Evolutionary conservation across 371 early-diverging fungal genomes (phyloP).

Genomic region (Apophysomyces variabilis): DNA sequence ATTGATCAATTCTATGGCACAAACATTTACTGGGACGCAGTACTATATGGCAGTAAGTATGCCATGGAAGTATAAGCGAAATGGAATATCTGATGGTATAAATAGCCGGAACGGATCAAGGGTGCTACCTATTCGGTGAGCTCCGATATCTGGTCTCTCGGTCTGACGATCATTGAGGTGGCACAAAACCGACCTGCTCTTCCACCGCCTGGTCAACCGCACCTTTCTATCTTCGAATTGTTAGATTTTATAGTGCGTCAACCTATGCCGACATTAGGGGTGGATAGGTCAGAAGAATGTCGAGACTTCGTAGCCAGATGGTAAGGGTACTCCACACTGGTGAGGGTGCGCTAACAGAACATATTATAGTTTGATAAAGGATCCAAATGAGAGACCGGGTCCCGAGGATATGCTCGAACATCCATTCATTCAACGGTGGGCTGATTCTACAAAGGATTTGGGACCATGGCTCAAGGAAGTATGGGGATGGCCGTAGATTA

Average conservation of each 20-base stretch:
- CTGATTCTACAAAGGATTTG: constrained; percentile 40
- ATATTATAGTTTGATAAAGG: constrained; percentile 66
- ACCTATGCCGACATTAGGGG: constrained; percentile 81
- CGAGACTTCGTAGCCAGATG: constrained; percentile 81
- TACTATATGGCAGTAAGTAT: constrained; percentile 92
- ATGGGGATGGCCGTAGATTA: constrained; percentile 49
- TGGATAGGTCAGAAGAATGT: constrained; percentile 67
- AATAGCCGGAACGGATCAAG: constrained; percentile 94
- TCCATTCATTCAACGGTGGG: constrained; percentile 57
- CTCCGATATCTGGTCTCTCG: constrained; percentile 96
- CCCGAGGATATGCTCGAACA: constrained; percentile 73
- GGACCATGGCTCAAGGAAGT: constrained; percentile 58
- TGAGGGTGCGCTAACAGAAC: constrained; percentile 10
- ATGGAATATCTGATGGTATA: constrained; percentile 15
- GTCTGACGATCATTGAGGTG: constrained; percentile 91
- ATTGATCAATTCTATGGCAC: constrained; percentile 86
- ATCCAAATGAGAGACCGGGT: constrained; percentile 74
- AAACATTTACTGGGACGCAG: constrained; percentile 95
- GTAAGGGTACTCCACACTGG: constrained; percentile 52
- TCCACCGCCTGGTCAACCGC: constrained; percentile 66
- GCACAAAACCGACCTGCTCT: constrained; percentile 91
- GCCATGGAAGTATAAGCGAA: no score
- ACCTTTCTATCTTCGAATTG: constrained; percentile 87
- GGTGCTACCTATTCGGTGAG: constrained; percentile 89
- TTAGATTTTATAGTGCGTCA: constrained; percentile 90